A percentile compares a stretch with the other conserved stretches of the same genome.
These are phyloP conservation scores for Globisporangium takayamanum DNA, from an alignment of 352 stramenopile genomes.

Conservation along the genomic window DNA sequence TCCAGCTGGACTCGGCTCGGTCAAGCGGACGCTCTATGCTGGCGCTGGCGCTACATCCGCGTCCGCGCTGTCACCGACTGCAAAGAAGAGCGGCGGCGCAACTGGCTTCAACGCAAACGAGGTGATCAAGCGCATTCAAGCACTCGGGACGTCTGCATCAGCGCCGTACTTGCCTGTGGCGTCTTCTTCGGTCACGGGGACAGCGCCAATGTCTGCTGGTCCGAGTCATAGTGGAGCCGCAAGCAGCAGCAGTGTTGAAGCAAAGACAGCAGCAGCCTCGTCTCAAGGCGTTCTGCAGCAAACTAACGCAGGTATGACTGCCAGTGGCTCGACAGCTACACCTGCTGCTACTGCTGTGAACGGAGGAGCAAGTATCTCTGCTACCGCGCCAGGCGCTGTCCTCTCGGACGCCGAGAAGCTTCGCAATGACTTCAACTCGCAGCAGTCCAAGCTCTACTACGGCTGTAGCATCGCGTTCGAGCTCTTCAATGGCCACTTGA, in stretches of 20 bases:
- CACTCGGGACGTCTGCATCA: slow-evolving; percentile 41
- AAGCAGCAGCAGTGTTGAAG: too few relatives aligned
- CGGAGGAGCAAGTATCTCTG: not conserved
- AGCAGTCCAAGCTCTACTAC: slow-evolving; percentile 51
- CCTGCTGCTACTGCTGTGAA: not conserved
- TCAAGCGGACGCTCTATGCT: slow-evolving; percentile 1
- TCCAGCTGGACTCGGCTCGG: not conserved
- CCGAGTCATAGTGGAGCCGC: not conserved
- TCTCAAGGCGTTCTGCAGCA: not conserved
- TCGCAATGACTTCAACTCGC: slow-evolving; percentile 69
- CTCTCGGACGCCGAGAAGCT: slow-evolving; percentile 54
- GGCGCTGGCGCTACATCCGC: not conserved
- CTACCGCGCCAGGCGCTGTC: slow-evolving; percentile 1
- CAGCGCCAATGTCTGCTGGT: slow-evolving; percentile 1
- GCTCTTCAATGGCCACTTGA: slow-evolving; percentile 68
- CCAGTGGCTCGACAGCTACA: too few relatives aligned
- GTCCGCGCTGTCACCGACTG: not conserved
- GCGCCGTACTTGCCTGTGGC: slow-evolving; percentile 11
- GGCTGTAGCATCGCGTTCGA: slow-evolving; percentile 63
- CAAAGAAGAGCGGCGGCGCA: not conserved
- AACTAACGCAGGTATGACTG: not conserved
- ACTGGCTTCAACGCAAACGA: slow-evolving; percentile 30
- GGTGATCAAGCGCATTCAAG: slow-evolving; percentile 47
- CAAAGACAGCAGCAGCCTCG: too few relatives aligned
- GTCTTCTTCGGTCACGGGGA: not conserved